Base-by-base conservation (phyloP, 1,139 yeast genomes). In the Protomyces inouyei region DNA sequence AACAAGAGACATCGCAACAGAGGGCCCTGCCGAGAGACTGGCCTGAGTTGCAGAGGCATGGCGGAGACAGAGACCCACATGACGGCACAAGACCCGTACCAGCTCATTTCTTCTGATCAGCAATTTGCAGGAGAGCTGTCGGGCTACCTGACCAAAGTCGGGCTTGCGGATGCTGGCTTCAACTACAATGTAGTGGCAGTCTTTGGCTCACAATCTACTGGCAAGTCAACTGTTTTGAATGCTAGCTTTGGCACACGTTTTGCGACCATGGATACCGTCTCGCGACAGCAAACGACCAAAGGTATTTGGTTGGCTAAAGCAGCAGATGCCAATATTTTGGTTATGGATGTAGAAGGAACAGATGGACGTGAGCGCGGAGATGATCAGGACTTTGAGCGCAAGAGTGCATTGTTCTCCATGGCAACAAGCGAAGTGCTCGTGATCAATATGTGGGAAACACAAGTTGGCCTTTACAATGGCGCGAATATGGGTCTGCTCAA, bases 311-410 rank as follows among this genome's bases (percentile, higher is more conserved):
- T 70, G 64, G 57, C 71, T 10, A 60, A 68, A 25, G 71, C 70
- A 5, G 57, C 55, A 32, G 67, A 68, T 38, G 65, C 69, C 69
- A 69, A 68, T 53, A 78, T 91, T n/a, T 82, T 91, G 70, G 95
- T 93, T 1, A 82, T 93, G 83, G 98, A 93, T 74, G 98, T 93
- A 21, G 98, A 93, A 76, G 98, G 98, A 55, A 91, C 98, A 1
- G 98, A 93, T 76, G 98, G 98, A 56, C 82, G 97, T 68, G 98
- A 93, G 76, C 82, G 98, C 66, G 98, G 98, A 16, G 98, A 93
- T 71, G 98, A 93, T 75, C 98, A 93, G 70, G 98, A 93, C 75
- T 93, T 93, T 75, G 98, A 93, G 76, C 82, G 98, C 67, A 93
- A 93, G 73, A 92, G 97, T 1, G 98, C 98, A 0, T 78, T 95